These are phyloP conservation scores for Bruguiera sexangula DNA, from an alignment of 345 rosid species.

Conservation along the genomic window DNA sequence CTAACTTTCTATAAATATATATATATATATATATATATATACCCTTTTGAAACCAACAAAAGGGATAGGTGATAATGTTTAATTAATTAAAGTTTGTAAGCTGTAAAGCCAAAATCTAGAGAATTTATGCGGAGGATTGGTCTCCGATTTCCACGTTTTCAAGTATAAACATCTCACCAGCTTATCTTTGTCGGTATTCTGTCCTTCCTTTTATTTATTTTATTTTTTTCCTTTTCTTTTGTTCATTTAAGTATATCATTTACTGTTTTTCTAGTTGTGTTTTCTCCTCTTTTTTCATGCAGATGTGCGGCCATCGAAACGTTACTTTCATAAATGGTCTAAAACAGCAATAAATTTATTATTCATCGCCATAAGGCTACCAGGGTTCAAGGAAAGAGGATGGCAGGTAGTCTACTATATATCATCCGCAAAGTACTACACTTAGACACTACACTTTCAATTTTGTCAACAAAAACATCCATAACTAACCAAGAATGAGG, in stretches of 20 bases:
- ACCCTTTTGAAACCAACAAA: background rate
- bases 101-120: no score
- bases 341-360: conserved; percentile 21
- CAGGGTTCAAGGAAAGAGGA: conserved; percentile 20
- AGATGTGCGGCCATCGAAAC: conserved; percentile 22
- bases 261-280: conserved; percentile 12
- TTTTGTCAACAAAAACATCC: conserved; percentile 22
- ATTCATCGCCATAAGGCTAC: conserved; percentile 7
- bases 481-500: conserved; percentile 42
- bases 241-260: background rate
- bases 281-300: conserved; percentile 20
- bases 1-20: no score
- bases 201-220: background rate
- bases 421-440: conserved; percentile 10
- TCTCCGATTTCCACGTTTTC: background rate
- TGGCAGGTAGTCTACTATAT: conserved; percentile 39
- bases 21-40: background rate
- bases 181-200: background rate
- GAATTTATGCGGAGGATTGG: no score
- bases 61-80: background rate
- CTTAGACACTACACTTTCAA: conserved; percentile 26
- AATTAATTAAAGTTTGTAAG: background rate
- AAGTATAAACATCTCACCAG: background rate
- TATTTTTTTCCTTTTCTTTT: background rate
- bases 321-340: conserved; percentile 29